Percentiles rank a stretch among this genome's conserved stretches.
These are phyloP conservation scores for Plenodomus biglobosus DNA, from an alignment of 2,329 filamentous ascomycete genomes.

Conservation along the genomic window DNA sequence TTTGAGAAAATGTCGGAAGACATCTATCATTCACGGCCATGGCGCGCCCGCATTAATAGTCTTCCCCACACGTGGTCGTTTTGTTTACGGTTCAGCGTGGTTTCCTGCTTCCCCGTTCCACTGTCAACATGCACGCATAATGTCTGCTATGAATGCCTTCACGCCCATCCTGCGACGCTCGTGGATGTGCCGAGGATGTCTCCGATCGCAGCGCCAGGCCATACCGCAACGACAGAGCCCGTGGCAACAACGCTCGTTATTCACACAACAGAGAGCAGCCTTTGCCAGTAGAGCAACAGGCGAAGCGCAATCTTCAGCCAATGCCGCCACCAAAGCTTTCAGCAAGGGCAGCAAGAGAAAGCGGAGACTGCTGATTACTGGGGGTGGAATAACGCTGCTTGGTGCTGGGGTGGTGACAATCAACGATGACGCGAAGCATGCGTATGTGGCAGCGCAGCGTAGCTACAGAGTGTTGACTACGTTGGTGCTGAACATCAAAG, in stretches of 20 bases:
- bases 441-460: conserved; percentile 73
- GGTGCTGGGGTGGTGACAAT: conserved; percentile 53
- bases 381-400: conserved; percentile 34
- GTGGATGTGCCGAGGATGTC: conserved; percentile 43
- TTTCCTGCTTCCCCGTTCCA: background rate
- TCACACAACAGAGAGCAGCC: conserved; percentile 1
- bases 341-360: conserved; percentile 28
- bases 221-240: conserved; percentile 19
- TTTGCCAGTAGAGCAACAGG: conserved; percentile 16
- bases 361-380: conserved; percentile 29
- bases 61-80: conserved; percentile 1
- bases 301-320: background rate
- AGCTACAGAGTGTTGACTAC: conserved; percentile 76
- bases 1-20: conserved; percentile 18
- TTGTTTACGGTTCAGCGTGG: background rate
- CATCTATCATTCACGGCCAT: conserved; percentile 10
- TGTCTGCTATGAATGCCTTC: conserved; percentile 31
- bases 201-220: conserved; percentile 26
- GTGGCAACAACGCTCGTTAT: conserved; percentile 20
- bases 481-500: conserved; percentile 81
- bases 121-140: conserved; percentile 27
- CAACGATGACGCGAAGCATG: conserved; percentile 70
- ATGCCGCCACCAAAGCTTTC: conserved; percentile 7
- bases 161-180: conserved; percentile 32
- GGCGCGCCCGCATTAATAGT: conserved; percentile 4